Evolutionary conservation across 176 grass and related monocot genomes (phyloP).

Genomic region (Oryza meyeriana): DNA sequence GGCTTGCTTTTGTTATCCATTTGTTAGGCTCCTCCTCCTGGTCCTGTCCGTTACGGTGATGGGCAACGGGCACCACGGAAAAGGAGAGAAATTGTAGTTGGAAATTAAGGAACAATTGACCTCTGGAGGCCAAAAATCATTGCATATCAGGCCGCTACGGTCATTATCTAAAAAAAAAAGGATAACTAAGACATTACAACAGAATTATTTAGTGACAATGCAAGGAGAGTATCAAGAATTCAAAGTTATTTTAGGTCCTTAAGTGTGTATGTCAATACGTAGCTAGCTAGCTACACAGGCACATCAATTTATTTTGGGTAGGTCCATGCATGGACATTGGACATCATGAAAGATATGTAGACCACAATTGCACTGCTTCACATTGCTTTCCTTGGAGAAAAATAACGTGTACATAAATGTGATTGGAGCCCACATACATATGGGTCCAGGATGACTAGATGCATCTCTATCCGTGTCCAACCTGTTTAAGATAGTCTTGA

Average conservation of each 20-base stretch:
- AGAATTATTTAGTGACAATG: not conserved
- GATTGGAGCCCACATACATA: not conserved
- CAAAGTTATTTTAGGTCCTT: not conserved
- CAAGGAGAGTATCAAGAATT: not conserved
- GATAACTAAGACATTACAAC: not conserved
- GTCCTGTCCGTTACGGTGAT: conserved; percentile 16
- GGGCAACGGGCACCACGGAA: not conserved
- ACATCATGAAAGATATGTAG: not conserved
- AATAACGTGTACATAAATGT: not conserved
- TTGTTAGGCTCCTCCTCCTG: not conserved
- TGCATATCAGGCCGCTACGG: not conserved
- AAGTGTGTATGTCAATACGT: not conserved
- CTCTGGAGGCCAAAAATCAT: not conserved
- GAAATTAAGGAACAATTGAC: not conserved
- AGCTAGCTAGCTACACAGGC: not conserved
- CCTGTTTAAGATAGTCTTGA: not conserved
- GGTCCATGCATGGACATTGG: not conserved
- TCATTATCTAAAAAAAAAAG: not conserved
- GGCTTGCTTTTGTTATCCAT: not conserved
- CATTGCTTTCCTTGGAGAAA: not conserved
- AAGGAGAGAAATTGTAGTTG: not conserved
- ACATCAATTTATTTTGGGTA: not conserved
- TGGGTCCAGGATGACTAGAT: not conserved
- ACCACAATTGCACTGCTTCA: conserved; percentile 15
- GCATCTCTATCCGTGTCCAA: not conserved